A percentile compares a stretch with the other conserved stretches of the same genome.
Evolutionary conservation across 1,139 yeast species (phyloP).

Genomic region (Debaryomyces fabryi): DNA sequence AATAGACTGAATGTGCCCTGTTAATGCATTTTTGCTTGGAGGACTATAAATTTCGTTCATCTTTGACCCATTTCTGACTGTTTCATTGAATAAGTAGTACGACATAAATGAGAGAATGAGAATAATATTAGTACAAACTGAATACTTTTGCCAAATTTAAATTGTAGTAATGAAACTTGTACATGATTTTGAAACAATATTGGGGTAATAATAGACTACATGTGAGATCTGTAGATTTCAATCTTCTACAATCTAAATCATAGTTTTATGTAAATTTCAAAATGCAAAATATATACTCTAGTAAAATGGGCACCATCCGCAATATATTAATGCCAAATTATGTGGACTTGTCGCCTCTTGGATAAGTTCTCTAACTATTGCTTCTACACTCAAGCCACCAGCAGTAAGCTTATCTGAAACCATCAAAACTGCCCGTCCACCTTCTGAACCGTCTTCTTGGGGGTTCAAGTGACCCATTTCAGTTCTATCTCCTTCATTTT

Average conservation of each 20-base stretch:
- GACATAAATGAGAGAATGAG: not conserved
- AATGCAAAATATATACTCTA: constrained; percentile 18
- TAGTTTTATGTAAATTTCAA: not conserved
- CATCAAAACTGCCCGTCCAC: constrained; percentile 72
- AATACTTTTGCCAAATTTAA: no score
- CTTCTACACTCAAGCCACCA: constrained; percentile 75
- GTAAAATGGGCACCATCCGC: constrained; percentile 78
- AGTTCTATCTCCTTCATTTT: constrained; percentile 37
- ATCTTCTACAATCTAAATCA: not conserved
- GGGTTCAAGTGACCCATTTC: constrained; percentile 26
- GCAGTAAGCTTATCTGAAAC: constrained; percentile 73
- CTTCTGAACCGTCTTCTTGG: constrained; percentile 69
- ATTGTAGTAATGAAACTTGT: not conserved
- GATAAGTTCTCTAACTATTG: constrained; percentile 78
- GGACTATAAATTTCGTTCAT: not conserved
- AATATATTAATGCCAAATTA: constrained; percentile 73
- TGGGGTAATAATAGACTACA: not conserved
- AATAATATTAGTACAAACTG: not conserved
- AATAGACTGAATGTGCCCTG: constrained; percentile 20
- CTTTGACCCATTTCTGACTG: not conserved
- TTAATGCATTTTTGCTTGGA: not conserved
- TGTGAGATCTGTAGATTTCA: not conserved
- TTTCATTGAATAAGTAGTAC: not conserved
- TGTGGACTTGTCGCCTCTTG: constrained; percentile 70
- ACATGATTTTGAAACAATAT: not conserved